A percentile compares a stretch with the other conserved stretches of the same genome.
These are phyloP conservation scores for Amphicarpaea edgeworthii DNA, from an alignment of 306 rosid species.

Conservation along the genomic window DNA sequence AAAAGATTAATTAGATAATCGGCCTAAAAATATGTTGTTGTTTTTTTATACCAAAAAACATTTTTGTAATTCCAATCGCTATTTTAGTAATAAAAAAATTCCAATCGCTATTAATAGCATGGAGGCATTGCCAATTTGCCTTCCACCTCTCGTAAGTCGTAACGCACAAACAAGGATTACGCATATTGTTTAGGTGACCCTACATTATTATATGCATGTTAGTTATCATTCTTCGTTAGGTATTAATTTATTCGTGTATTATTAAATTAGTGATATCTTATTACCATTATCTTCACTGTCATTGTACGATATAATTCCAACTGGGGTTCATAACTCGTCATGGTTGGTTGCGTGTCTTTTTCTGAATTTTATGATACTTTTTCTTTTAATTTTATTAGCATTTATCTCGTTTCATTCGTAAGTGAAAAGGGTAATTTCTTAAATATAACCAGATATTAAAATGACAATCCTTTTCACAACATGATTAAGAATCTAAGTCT, in stretches of 20 bases:
- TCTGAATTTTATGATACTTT: background rate
- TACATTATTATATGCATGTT: background rate
- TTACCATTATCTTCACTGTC: background rate
- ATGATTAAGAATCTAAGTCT: background rate
- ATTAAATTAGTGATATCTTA: conserved; percentile 7
- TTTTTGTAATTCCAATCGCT: no score
- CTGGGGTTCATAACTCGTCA: background rate
- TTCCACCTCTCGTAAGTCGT: background rate
- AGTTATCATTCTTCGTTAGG: conserved; percentile 1
- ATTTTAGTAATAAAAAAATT: no score
- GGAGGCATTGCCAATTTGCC: background rate
- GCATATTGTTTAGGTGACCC: background rate
- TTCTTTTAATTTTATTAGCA: background rate
- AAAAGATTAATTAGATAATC: background rate
- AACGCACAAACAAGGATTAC: background rate
- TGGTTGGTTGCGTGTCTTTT: conserved; percentile 17
- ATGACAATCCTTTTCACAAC: background rate
- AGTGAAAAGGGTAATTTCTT: background rate
- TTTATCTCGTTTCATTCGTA: background rate
- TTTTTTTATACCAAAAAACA: no score
- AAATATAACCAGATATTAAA: background rate
- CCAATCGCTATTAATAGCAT: background rate
- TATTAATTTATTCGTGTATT: conserved; percentile 16
- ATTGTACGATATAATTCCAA: background rate
- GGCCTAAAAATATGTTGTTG: background rate